Evolutionary conservation across 768 basidiomycete genomes (phyloP).

Genomic region (Coprinopsis marcescibilis): DNA sequence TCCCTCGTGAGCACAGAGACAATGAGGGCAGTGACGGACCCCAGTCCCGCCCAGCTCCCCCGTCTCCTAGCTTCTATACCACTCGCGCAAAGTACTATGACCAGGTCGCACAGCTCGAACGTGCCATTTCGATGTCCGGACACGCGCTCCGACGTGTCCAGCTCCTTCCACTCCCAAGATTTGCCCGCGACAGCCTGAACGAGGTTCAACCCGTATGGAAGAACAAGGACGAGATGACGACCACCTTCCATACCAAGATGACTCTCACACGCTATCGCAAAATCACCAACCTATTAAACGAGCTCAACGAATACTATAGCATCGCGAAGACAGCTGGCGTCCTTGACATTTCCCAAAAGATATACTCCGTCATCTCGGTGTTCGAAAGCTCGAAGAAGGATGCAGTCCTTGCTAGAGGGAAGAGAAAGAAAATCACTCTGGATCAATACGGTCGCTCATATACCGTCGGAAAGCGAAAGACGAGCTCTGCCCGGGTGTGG

Average conservation of each 20-base stretch:
- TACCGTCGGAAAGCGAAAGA: conserved; percentile 83
- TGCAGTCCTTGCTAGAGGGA: conserved; percentile 38
- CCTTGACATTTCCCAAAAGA: conserved; percentile 44
- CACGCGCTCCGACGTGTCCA: conserved; percentile 54
- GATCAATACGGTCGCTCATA: conserved; percentile 84
- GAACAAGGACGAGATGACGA: conserved; percentile 50
- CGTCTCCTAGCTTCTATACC: conserved; percentile 81
- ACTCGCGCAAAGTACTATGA: conserved; percentile 73
- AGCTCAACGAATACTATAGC: conserved; percentile 57
- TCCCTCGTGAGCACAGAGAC: not conserved
- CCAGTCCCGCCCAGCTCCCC: conserved; percentile 33
- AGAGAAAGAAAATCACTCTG: conserved; percentile 52
- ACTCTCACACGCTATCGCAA: conserved; percentile 67
- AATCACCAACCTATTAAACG: conserved; percentile 53
- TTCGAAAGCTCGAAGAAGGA: conserved; percentile 65
- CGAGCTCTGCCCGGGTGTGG: conserved; percentile 89
- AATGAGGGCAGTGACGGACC: not conserved
- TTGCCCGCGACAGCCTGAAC: conserved; percentile 54
- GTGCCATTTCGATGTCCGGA: conserved; percentile 53
- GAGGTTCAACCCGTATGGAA: conserved; percentile 66
- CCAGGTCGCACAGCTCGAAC: conserved; percentile 59
- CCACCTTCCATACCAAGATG: conserved; percentile 53
- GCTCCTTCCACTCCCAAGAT: conserved; percentile 75
- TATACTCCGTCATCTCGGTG: conserved; percentile 47
- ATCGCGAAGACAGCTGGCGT: conserved; percentile 58